Base-by-base conservation (phyloP, 768 basidiomycete species). In the Terana coerulea region DNA sequence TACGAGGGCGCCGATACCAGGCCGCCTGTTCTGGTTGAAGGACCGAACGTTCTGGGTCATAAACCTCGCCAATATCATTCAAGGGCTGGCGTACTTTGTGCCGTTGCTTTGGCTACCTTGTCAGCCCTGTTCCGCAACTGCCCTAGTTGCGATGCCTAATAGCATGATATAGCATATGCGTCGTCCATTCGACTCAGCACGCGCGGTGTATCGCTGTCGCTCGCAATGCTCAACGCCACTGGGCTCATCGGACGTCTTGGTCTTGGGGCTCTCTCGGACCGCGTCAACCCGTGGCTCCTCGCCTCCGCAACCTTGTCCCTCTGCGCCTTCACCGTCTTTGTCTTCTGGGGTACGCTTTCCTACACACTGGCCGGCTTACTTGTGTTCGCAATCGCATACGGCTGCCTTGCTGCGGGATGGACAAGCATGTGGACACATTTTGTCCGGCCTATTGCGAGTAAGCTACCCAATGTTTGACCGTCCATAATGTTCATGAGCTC, bases 341-440 rank as follows among this genome's bases (percentile, higher is more conserved):
- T 68, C 24, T 44, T 69, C 7, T 70, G 67, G 69, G 68, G 69
- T 15, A 54, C 62, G 7, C 35, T 65, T 1, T 63, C 64, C 3
- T 47, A 58, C 33, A 49, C 49, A 24, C 53, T 64, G 2, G 59
- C 63, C 8, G 65, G 65, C 6, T 50, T 70, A 0, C 39, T 68
- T 5, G 47, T 57, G 1, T 69, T 62, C 49, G 61, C 63, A 22
- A 48, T 67, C 8, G 59, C 50, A 5, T 69, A 68, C 49, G 68
- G 68, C 17, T 54, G 55, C 10, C 33, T 67, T 10, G 67, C 68
- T 15, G 64, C 65, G 6, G 68, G 68, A 1, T 69, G 66, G 66
- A 56, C 59, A 1, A 66, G 58, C 28, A 39, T 68, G 3, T 69
- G 66, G 66, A 60, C 60, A 3, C 61, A 59, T 12, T 69, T 69